Conservation (phyloP, 495 filamentous ascomycete genomes). For the Hypoxylon fuscum region DNA sequence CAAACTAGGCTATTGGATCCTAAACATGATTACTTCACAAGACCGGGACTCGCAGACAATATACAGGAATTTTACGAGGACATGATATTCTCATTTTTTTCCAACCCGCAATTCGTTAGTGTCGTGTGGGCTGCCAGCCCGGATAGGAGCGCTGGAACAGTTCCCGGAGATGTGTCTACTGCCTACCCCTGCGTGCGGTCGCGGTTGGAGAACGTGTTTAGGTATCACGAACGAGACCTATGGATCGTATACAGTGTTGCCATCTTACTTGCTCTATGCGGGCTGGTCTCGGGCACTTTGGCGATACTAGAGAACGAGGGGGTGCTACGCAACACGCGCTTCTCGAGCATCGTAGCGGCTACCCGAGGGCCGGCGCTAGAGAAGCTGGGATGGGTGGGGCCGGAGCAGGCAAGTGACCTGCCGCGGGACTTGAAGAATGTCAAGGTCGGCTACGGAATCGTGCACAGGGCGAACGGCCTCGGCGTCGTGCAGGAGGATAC, state of each 20-base stretch:
- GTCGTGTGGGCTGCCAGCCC: conserved; percentile 50
- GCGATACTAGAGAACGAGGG: conserved; percentile 47
- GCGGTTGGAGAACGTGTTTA: conserved; percentile 42
- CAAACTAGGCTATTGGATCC: conserved; percentile 49
- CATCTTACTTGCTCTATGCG: conserved; percentile 39
- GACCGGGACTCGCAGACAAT: conserved; percentile 19
- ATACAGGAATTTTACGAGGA: conserved; percentile 49
- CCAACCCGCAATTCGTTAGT: conserved; percentile 45
- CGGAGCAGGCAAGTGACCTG: conserved; percentile 11
- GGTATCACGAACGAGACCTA: conserved; percentile 46
- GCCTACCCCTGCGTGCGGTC: conserved; percentile 45
- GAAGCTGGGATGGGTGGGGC: conserved; percentile 38
- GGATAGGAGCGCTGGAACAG: conserved; percentile 34
- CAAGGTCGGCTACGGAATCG: conserved; percentile 47
- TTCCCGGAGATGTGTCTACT: conserved; percentile 14
- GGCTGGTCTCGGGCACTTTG: conserved; percentile 34
- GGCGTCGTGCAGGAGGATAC: conserved; percentile 16
- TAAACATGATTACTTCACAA: conserved; percentile 42
- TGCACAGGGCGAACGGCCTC: conserved; percentile 19
- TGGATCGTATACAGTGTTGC: conserved; percentile 52
- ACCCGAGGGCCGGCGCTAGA: conserved; percentile 49
- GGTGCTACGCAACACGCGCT: conserved; percentile 45
- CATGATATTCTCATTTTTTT: conserved; percentile 48
- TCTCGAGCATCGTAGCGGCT: conserved; percentile 50
- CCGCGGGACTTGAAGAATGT: conserved; percentile 33